Base-by-base conservation (phyloP, 768 basidiomycete genomes). In the Kondoa malvinella region DNA sequence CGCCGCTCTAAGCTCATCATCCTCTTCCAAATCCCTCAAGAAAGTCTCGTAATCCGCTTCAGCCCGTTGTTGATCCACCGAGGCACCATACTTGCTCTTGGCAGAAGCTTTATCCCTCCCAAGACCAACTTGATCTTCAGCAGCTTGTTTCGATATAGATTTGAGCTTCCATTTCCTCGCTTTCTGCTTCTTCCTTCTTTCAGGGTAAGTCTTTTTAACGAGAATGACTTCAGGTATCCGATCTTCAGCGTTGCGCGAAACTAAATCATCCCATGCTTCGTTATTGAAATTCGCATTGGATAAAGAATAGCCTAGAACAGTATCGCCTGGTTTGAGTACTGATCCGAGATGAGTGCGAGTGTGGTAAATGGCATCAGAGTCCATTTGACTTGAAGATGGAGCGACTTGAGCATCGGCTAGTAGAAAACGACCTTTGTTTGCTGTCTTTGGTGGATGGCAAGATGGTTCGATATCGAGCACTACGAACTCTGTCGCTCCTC, bases 21-120 rank as follows among this genome's bases (percentile, higher is more conserved):
- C 69, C 59, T 68, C 68, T 34, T 65, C 69, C 2, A 64, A 65
- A 60, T 70, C 69, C 31, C 64, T 67, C 31, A 70, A 69, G 84
- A 99, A 99, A 64, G 89, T 71, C 80, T 97, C 95, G 78, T 97
- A 99, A 76, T 99, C 94, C 76, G 89, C 86, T 72, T 96, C 92
- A 68, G 97, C 89, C 81, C 92, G 91, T 80, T 83, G 73, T 63
- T 73, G 71, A 29, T 73, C 72, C 3, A 63, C 66, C 57, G 8
- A 62, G 66, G 1, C 65, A 68, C 3, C 60, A 65, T 1, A 64
- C 68, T 68, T 66, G n/a, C 56, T 34, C 30, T 70, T 68, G 40
- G 30, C 30, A 21, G 60, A 50, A 1, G 58, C 66, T 15, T 34
- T 31, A 59, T 71, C 70, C 31, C 73, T 66, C 16, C 73, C 73